Conservation (phyloP, 148 eudicot genomes). For the Salicornia ramosissima region DNA sequence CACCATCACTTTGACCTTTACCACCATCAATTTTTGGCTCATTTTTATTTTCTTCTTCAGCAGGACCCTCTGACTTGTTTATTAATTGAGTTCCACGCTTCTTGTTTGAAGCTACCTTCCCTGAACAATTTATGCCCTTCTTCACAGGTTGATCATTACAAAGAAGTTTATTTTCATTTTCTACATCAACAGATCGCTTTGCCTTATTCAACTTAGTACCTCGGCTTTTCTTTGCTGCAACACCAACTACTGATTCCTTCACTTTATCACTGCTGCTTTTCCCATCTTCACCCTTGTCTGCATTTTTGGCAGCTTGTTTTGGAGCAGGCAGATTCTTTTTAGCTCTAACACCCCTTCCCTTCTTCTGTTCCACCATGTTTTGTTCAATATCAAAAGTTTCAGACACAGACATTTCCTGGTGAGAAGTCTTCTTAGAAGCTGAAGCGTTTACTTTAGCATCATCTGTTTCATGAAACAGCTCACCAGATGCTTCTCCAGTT, state of each 20-base stretch:
- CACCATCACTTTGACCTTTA: not conserved
- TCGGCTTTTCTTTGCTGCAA: constrained; percentile 22
- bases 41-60: constrained; percentile 50
- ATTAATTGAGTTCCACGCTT: constrained; percentile 27
- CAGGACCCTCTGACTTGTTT: constrained; percentile 28
- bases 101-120: constrained; percentile 21
- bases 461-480: constrained; percentile 19
- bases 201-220: constrained; percentile 23
- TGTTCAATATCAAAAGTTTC: constrained; percentile 24
- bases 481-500: constrained; percentile 5
- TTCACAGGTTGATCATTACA: constrained; percentile 16
- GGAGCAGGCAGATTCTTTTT: constrained; percentile 19
- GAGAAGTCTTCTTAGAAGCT: constrained; percentile 12
- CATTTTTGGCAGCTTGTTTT: constrained; percentile 10
- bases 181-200: constrained; percentile 1
- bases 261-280: not conserved
- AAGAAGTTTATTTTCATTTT: not conserved
- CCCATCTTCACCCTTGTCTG: constrained; percentile 17
- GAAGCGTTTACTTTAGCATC: constrained; percentile 24
- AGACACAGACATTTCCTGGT: constrained; percentile 23
- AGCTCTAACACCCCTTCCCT: constrained; percentile 31
- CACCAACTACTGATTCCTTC: constrained; percentile 21
- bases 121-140: constrained; percentile 27
- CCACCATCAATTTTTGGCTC: constrained; percentile 25
- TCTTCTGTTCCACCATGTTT: constrained; percentile 32